phyloP scores from a whole-genome alignment of 2,329 filamentous ascomycete genomes.

The Aspergillus awamori region DNA sequence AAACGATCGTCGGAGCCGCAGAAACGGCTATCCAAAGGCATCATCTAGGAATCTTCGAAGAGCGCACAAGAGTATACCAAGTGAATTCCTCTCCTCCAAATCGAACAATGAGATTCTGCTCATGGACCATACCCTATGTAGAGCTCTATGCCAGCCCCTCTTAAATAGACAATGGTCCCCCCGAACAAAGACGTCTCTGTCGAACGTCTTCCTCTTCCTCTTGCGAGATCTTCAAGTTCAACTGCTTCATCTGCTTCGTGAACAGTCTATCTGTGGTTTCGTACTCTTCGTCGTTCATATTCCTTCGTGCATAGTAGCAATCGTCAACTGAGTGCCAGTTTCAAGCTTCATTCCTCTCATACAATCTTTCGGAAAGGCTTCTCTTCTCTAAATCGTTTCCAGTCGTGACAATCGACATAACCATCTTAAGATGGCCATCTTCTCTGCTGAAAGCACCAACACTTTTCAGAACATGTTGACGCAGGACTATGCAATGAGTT shows the following conservation, averaged over 20 bases:
- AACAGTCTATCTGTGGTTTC: background rate
- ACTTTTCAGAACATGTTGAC: background rate
- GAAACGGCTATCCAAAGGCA: background rate
- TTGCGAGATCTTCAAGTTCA: background rate
- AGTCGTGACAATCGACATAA: background rate
- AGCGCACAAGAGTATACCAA: background rate
- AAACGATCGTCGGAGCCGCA: too few relatives aligned
- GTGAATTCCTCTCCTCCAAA: background rate
- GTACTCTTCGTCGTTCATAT: background rate
- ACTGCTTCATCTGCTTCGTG: background rate
- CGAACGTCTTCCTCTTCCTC: background rate
- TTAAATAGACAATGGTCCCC: conserved; percentile 12
- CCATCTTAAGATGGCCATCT: background rate
- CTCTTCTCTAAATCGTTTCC: too few relatives aligned
- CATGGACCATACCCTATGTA: conserved; percentile 3
- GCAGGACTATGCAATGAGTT: background rate
- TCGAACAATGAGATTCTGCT: background rate
- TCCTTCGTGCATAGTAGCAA: background rate
- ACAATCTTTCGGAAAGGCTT: too few relatives aligned
- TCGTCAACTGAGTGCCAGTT: background rate
- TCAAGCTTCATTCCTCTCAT: background rate
- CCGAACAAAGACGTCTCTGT: background rate
- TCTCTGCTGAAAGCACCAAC: background rate
- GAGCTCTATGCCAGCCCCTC: conserved; percentile 22
- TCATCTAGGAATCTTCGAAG: background rate